phyloP scores from a whole-genome alignment of 352 stramenopile genomes.

The Pythium grandisporangium region DNA sequence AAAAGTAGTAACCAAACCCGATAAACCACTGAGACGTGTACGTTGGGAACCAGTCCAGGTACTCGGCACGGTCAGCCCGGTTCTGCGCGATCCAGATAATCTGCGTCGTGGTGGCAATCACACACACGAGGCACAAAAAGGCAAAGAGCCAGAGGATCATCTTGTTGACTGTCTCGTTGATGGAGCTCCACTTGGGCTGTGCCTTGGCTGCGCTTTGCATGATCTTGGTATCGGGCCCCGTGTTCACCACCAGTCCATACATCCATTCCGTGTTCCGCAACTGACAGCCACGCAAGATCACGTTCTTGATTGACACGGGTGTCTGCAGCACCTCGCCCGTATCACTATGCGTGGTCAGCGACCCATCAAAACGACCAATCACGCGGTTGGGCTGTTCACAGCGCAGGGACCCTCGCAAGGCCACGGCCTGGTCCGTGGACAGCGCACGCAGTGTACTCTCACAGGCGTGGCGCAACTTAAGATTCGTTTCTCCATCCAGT shows the following conservation, averaged over 20 bases:
- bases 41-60: slow-evolving; percentile 33
- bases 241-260: slow-evolving; percentile 86
- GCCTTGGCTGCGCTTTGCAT: slow-evolving; percentile 64
- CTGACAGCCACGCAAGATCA: slow-evolving; percentile 81
- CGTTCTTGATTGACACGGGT: slow-evolving; percentile 75
- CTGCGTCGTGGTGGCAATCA: slow-evolving; percentile 40
- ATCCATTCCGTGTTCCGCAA: slow-evolving; percentile 87
- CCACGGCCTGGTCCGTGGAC: slow-evolving; percentile 20
- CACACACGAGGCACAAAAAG: slow-evolving; percentile 51
- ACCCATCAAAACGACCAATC: slow-evolving; percentile 73
- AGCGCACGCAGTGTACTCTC: slow-evolving; percentile 42
- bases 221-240: slow-evolving; percentile 75
- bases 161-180: slow-evolving; percentile 71
- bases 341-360: slow-evolving; percentile 19
- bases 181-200: slow-evolving; percentile 71
- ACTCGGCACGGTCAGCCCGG: slow-evolving; percentile 38
- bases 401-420: slow-evolving; percentile 37
- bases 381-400: slow-evolving; percentile 75
- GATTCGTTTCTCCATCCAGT: slow-evolving; percentile 87
- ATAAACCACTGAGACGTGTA: slow-evolving; percentile 61
- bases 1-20: slow-evolving; percentile 88
- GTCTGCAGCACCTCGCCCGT: slow-evolving; percentile 23
- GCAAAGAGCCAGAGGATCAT: slow-evolving; percentile 75
- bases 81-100: slow-evolving; percentile 51
- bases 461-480: slow-evolving; percentile 78